A percentile compares a stretch with the other conserved stretches of the same genome.
phyloP scores from a whole-genome alignment of 225 moss, liverwort and hornwort species.

The Pseudoscleropodium purum region DNA sequence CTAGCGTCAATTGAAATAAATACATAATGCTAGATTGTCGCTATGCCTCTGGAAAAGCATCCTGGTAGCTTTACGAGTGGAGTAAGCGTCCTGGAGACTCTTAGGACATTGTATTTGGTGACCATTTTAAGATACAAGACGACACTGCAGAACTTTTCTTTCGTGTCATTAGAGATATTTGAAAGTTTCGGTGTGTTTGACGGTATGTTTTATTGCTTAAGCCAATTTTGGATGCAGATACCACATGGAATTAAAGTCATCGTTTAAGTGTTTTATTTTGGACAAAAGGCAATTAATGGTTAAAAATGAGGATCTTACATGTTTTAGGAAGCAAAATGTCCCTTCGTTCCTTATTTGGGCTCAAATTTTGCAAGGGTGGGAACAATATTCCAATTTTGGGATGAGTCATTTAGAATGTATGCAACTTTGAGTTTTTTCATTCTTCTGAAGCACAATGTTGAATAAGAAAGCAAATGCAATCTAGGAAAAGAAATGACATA shows the following conservation, averaged over 20 bases:
- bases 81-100: not conserved
- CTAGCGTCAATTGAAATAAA: not conserved
- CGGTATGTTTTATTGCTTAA: not conserved
- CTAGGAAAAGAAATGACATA: not conserved
- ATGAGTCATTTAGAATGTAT: not conserved
- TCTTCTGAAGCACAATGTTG: not conserved
- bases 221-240: not conserved
- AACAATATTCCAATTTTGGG: not conserved
- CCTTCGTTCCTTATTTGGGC: not conserved
- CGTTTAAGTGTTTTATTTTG: not conserved
- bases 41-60: not conserved
- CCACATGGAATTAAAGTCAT: not conserved
- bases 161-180: not conserved
- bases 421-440: not conserved
- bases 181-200: not conserved
- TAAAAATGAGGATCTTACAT: not conserved
- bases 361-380: not conserved
- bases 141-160: not conserved
- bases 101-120: not conserved
- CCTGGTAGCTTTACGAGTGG: not conserved
- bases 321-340: not conserved
- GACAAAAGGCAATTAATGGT: not conserved
- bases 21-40: not conserved
- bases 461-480: not conserved
- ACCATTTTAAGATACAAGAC: not conserved